Evolutionary conservation across 2,329 filamentous ascomycete genomes (phyloP).

Genomic region (Dactylellina sp.): DNA sequence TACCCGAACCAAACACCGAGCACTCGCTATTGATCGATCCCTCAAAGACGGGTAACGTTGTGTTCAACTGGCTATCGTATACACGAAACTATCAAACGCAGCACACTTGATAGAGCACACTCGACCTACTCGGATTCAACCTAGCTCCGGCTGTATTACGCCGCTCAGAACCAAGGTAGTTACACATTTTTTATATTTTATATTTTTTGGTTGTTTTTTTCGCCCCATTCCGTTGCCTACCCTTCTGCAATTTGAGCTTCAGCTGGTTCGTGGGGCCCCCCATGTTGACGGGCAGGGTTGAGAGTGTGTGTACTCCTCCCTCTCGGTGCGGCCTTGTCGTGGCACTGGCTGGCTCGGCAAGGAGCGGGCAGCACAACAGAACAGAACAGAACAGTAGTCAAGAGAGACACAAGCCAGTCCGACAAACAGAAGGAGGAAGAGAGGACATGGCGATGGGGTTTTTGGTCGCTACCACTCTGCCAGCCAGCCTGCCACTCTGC

Average conservation of each 20-base stretch:
- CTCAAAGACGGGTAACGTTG: too few relatives aligned
- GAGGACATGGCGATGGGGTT: too few relatives aligned
- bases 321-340: slow-evolving; percentile 7
- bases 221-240: background rate
- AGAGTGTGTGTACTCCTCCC: background rate
- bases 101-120: too few relatives aligned
- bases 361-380: background rate
- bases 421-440: too few relatives aligned
- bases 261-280: background rate
- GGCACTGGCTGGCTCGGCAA: background rate
- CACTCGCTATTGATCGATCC: slow-evolving; percentile 10
- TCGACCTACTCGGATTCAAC: too few relatives aligned
- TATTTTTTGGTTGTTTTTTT: background rate
- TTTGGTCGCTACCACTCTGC: too few relatives aligned
- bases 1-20: slow-evolving; percentile 4
- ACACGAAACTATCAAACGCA: background rate
- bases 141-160: too few relatives aligned
- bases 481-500: too few relatives aligned
- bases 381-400: background rate
- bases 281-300: too few relatives aligned
- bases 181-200: background rate
- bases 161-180: background rate
- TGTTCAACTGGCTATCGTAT: background rate
- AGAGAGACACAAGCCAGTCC: too few relatives aligned
- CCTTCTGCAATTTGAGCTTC: slow-evolving; percentile 12